Conservation (phyloP, 2,329 filamentous ascomycete genomes). For the Fusarium sp. region DNA sequence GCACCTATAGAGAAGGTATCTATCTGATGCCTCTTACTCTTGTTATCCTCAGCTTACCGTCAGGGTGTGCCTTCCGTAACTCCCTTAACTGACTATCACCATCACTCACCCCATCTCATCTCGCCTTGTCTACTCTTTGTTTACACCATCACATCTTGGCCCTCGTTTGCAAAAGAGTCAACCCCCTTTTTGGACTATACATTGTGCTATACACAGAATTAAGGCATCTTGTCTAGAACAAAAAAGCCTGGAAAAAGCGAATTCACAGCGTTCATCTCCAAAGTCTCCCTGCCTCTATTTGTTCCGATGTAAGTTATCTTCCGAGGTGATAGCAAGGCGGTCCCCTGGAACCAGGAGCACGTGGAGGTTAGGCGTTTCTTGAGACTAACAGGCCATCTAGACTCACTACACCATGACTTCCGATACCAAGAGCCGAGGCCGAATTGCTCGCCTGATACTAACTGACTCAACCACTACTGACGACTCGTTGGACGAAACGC, state of each 20-base stretch:
- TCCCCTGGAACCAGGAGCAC: not conserved
- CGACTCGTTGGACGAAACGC: constrained; percentile 32
- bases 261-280: constrained; percentile 32
- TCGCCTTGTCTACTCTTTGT: constrained; percentile 9
- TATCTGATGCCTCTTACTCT: constrained; percentile 2
- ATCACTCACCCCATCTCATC: not conserved
- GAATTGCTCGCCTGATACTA: constrained; percentile 8
- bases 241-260: constrained; percentile 32
- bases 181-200: constrained; percentile 47
- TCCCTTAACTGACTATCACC: not conserved
- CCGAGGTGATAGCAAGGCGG: not conserved
- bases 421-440: constrained; percentile 22
- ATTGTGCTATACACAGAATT: constrained; percentile 50
- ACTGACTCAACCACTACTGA: constrained; percentile 22
- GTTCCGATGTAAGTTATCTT: constrained; percentile 7
- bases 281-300: not conserved
- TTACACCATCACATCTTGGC: constrained; percentile 37
- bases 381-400: constrained; percentile 1
- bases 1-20: not conserved
- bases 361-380: not conserved
- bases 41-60: not conserved
- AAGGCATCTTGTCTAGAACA: constrained; percentile 45
- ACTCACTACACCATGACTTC: constrained; percentile 22
- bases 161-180: constrained; percentile 33
- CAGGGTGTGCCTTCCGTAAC: constrained; percentile 3